Percentiles rank a stretch among this genome's conserved stretches.
Conservation (phyloP, 306 rosid species). For the Styphnolobium japonicum region DNA sequence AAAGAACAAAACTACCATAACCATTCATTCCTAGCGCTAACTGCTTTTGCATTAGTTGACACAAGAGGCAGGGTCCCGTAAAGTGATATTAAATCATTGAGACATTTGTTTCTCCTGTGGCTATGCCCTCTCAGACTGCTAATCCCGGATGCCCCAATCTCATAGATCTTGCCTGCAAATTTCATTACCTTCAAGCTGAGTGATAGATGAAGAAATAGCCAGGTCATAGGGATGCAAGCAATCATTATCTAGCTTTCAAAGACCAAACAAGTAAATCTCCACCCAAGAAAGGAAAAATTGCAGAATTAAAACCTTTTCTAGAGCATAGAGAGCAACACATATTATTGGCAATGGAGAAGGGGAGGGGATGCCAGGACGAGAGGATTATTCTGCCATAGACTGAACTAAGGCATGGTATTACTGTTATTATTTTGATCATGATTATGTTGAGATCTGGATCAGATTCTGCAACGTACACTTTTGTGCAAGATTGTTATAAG, state of each 20-base stretch:
- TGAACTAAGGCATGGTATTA: not conserved
- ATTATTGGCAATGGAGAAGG: not conserved
- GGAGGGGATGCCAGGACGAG: not conserved
- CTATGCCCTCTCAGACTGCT: slow-evolving; percentile 42
- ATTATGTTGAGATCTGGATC: not conserved
- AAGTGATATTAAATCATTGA: slow-evolving; percentile 48
- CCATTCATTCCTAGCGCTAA: slow-evolving; percentile 47
- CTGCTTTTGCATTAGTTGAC: slow-evolving; percentile 46
- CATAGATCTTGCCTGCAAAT: slow-evolving; percentile 53
- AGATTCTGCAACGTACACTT: not conserved
- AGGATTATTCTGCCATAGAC: not conserved
- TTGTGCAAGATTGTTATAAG: not conserved
- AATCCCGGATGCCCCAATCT: slow-evolving; percentile 45
- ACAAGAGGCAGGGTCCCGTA: slow-evolving; percentile 41
- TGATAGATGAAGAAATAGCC: not conserved
- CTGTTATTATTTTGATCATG: not conserved
- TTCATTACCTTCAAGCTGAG: slow-evolving; percentile 3
- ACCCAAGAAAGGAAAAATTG: not conserved
- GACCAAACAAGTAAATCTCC: not conserved
- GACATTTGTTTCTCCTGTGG: slow-evolving; percentile 42
- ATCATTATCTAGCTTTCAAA: not conserved
- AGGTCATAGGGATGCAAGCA: not conserved
- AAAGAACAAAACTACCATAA: slow-evolving; percentile 43
- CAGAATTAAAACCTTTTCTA: not conserved
- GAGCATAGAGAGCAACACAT: not conserved